These are phyloP conservation scores for Collariella sp. DNA, from an alignment of 495 filamentous ascomycete species.

Conservation along the genomic window DNA sequence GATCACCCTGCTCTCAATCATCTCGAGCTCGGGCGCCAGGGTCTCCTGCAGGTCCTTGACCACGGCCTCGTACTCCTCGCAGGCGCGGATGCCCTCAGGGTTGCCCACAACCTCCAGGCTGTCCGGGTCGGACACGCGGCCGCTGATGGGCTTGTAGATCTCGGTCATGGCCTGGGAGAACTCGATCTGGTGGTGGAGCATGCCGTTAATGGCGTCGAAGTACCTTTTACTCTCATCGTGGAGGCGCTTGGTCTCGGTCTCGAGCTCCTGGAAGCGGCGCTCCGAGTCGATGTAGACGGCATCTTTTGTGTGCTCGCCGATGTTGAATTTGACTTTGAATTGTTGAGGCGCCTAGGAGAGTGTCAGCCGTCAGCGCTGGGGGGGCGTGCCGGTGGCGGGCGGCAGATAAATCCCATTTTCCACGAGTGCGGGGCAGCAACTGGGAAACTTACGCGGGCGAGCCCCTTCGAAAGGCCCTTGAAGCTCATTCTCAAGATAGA, in stretches of 20 bases:
- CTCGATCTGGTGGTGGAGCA: constrained; percentile 96
- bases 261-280: constrained; percentile 85
- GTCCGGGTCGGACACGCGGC: constrained; percentile 87
- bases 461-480: constrained; percentile 87
- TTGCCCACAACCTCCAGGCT: constrained; percentile 74
- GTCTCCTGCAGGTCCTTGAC: constrained; percentile 85
- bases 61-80: constrained; percentile 91
- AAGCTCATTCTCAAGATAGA: constrained; percentile 71
- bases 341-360: constrained; percentile 72
- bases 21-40: constrained; percentile 84
- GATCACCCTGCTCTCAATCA: constrained; percentile 91
- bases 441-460: constrained; percentile 65
- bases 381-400: not conserved
- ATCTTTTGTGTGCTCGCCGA: constrained; percentile 91
- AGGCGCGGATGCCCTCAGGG: constrained; percentile 87
- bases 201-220: constrained; percentile 95
- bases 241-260: constrained; percentile 89
- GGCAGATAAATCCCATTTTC: not conserved
- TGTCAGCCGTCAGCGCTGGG: not conserved
- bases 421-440: constrained; percentile 10
- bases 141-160: constrained; percentile 97
- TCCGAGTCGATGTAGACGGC: constrained; percentile 91
- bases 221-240: constrained; percentile 95
- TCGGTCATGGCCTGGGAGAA: constrained; percentile 93
- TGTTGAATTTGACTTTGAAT: constrained; percentile 83